Evolutionary conservation across 768 basidiomycete species (phyloP).

Genomic region (Mycena crocata): DNA sequence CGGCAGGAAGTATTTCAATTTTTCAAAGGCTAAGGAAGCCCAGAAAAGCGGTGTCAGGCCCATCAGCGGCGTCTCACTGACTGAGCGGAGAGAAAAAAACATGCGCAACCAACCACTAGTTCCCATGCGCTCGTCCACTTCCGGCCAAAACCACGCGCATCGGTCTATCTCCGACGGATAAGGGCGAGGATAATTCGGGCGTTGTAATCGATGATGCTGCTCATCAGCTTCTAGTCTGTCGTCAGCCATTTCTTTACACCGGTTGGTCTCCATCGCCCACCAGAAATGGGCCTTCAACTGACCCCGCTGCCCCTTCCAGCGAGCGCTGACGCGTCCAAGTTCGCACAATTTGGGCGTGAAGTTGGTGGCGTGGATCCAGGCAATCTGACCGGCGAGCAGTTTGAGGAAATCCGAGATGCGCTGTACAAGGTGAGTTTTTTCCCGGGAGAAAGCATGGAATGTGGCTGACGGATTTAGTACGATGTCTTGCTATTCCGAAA

Average conservation of each 20-base stretch:
- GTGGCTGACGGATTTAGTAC: conserved; percentile 57
- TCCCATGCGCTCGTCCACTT: too few species aligned
- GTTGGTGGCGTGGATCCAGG: conserved; percentile 82
- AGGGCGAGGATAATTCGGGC: too few species aligned
- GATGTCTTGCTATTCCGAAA: conserved; percentile 81
- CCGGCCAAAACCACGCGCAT: too few species aligned
- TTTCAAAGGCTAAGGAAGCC: too few species aligned
- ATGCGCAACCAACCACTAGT: too few species aligned
- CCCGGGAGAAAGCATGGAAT: neutral
- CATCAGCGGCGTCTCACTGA: too few species aligned
- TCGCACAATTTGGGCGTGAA: conserved; percentile 79
- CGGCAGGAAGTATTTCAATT: too few species aligned
- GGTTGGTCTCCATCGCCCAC: neutral
- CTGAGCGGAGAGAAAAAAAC: too few species aligned
- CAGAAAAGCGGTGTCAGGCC: too few species aligned
- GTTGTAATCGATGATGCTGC: neutral
- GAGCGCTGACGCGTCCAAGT: conserved; percentile 75
- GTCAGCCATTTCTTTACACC: too few species aligned
- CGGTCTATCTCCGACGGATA: too few species aligned
- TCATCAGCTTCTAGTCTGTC: too few species aligned
- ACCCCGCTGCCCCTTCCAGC: conserved; percentile 75
- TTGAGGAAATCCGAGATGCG: conserved; percentile 74
- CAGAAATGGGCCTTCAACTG: conserved; percentile 75
- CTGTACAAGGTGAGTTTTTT: conserved; percentile 75
- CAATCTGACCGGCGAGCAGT: conserved; percentile 66